Evolutionary conservation across 208 protist species (phyloP), one percentile per base, ranked within the genome.

Genomic region (Leishmania martiniquensis): DNA sequence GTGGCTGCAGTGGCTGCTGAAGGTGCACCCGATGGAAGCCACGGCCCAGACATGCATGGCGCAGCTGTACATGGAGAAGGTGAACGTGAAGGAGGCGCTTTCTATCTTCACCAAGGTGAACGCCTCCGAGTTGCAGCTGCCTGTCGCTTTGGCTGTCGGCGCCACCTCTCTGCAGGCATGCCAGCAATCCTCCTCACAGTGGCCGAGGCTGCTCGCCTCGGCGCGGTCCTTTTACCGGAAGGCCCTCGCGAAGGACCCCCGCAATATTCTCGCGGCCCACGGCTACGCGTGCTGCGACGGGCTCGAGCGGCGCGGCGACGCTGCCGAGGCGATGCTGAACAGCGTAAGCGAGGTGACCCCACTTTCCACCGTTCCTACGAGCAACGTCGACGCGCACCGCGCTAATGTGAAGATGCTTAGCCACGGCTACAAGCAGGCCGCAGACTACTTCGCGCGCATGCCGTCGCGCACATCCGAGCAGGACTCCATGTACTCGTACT

Each of bases 201-300:
- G 85, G 93, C 25, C 86, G 74, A 77, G 69, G 55, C 59, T 77
- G 77, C 57, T 95, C 81, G 37, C 71, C 91, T 54, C 73, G 55
- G 66, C 84, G 20, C 70, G 91, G 87, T 5, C 89, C n/a, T 83
- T 79, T 17, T 97, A 91, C 78, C 37, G 51, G n/a, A 84, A 87
- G 39, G 91, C 87, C 4, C 85, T 97, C 54, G 66, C 78, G 22
- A 68, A 83, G 69, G 93, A 97, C 68, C 74, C 84, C 54, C 81
- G 82, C 52, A 97, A 97, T 74, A 81, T 97, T 15, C 75, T 96
- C 6, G 93, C 91, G 0, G 91, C 91, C 5, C 93, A 97, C 80
- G 93, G 93, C 45, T 78, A 95, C 54, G 91, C 91, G 54, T 97
- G 91, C 83, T 97, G 93, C 85, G 75, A 95, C 39, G 91, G 87